phyloP scores from a whole-genome alignment of 2,329 filamentous ascomycete species.

The Talaromyces sp. region DNA sequence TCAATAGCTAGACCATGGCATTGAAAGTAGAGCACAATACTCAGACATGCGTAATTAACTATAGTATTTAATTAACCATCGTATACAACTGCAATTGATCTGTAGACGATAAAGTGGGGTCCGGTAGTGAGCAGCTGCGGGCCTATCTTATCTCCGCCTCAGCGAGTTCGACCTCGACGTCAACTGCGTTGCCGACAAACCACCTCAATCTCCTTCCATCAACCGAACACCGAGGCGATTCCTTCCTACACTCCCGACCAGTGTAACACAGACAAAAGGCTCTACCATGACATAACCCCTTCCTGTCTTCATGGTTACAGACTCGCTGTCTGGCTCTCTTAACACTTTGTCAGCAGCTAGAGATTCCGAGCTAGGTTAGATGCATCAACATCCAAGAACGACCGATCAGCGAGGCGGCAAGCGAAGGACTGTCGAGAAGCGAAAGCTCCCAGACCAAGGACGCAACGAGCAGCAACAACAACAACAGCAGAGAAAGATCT shows the following conservation, averaged over 20 bases:
- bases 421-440: conserved; percentile 38
- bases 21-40: background rate
- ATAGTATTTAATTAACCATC: too few relatives aligned
- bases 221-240: background rate
- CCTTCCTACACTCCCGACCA: background rate
- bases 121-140: background rate
- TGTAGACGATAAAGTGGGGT: background rate
- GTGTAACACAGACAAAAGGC: background rate
- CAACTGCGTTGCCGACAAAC: background rate
- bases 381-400: conserved; percentile 27
- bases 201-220: background rate
- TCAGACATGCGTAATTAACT: background rate
- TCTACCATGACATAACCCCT: conserved; percentile 14
- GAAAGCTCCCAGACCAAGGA: conserved; percentile 33
- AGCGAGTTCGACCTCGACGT: background rate
- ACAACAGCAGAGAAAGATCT: conserved; percentile 39
- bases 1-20: background rate
- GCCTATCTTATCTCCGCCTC: conserved; percentile 27
- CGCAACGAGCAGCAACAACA: conserved; percentile 27
- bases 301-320: conserved; percentile 13
- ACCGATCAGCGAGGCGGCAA: conserved; percentile 39
- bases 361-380: conserved; percentile 34
- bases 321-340: conserved; percentile 12
- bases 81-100: background rate
- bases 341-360: conserved; percentile 4